Evolutionary conservation across 2,329 filamentous ascomycete genomes (phyloP).

Genomic region (Aspergillus pseudotamarii): DNA sequence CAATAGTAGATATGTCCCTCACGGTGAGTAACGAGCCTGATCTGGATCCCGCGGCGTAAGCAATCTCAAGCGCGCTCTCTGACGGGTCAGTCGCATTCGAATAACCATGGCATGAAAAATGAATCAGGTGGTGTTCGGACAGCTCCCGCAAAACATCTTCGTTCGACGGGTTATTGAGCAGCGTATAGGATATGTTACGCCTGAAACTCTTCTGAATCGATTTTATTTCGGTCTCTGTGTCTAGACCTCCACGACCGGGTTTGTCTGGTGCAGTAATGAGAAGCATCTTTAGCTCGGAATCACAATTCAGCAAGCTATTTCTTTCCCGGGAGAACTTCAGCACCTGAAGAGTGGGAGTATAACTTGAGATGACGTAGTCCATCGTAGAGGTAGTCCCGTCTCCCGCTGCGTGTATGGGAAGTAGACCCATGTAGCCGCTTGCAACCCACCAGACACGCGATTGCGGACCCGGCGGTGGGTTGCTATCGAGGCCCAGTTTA

Average conservation of each 20-base stretch:
- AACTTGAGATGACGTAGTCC: conserved; percentile 1
- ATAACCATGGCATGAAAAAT: conserved; percentile 1
- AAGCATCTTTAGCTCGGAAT: background rate
- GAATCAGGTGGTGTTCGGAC: background rate
- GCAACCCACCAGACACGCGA: conserved; percentile 3
- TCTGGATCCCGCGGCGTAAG: background rate
- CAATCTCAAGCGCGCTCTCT: background rate
- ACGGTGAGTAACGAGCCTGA: background rate
- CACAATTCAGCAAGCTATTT: background rate
- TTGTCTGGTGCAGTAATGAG: background rate
- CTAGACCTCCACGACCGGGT: too few species aligned
- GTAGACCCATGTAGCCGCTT: background rate
- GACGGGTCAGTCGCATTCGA: background rate
- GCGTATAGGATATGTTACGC: background rate
- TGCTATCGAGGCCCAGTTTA: background rate
- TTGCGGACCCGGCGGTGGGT: background rate
- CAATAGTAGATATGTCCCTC: background rate
- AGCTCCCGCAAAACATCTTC: background rate
- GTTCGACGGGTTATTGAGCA: background rate
- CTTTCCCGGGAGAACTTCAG: background rate
- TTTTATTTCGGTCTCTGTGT: too few species aligned
- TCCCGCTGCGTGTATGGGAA: background rate
- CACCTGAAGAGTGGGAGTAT: background rate
- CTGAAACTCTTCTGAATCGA: too few species aligned
- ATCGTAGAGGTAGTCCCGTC: background rate